These are phyloP conservation scores for Triticum urartu DNA, from an alignment of 176 grass and related monocot species.

Conservation along the genomic window DNA sequence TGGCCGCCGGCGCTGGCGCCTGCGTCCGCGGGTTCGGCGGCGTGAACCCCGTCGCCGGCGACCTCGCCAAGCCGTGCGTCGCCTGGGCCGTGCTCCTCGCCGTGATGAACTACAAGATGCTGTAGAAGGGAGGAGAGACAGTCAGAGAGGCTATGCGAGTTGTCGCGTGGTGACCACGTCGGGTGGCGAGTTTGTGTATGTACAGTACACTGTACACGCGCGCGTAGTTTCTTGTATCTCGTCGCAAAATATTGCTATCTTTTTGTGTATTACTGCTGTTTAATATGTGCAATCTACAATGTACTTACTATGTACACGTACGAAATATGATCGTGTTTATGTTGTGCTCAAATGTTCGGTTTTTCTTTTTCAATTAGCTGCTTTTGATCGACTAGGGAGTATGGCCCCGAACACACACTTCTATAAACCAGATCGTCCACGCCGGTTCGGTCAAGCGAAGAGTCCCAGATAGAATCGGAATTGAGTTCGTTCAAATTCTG, in stretches of 20 bases:
- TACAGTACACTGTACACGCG: not conserved
- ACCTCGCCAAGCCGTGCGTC: slow-evolving; percentile 64
- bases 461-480: too few relatives aligned
- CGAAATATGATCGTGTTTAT: too few relatives aligned
- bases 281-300: not conserved
- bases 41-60: slow-evolving; percentile 58
- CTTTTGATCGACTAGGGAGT: too few relatives aligned
- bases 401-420: too few relatives aligned
- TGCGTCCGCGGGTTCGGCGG: slow-evolving; percentile 47
- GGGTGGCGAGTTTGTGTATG: not conserved
- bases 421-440: too few relatives aligned
- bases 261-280: not conserved
- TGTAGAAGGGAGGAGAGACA: not conserved
- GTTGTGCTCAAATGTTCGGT: too few relatives aligned
- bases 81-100: slow-evolving; percentile 72
- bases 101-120: slow-evolving; percentile 65
- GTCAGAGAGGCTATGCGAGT: not conserved
- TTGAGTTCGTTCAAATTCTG: too few relatives aligned
- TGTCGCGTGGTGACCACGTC: not conserved
- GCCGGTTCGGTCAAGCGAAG: too few relatives aligned
- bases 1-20: slow-evolving; percentile 20
- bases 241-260: not conserved
- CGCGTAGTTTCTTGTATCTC: not conserved
- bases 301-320: too few relatives aligned
- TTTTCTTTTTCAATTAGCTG: too few relatives aligned